phyloP scores from a whole-genome alignment of 257 asterid genomes.

The Echium plantagineum region DNA sequence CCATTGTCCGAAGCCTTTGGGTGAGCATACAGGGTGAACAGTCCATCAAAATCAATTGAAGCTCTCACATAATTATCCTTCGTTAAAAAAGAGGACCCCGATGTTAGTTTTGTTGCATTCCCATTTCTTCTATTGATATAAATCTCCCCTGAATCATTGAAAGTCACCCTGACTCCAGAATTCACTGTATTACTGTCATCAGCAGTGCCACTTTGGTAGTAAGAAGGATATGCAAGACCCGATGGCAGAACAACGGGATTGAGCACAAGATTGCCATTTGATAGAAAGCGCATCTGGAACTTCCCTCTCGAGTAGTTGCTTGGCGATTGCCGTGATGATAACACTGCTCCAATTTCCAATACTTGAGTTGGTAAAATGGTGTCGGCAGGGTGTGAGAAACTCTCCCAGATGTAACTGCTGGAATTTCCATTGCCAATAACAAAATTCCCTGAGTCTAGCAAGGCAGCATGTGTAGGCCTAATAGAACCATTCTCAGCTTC shows the following conservation, averaged over 20 bases:
- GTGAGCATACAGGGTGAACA: slow-evolving; percentile 8
- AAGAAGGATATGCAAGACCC: background rate
- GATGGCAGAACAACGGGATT: background rate
- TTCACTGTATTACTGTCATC: background rate
- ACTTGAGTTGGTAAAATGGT: slow-evolving; percentile 9
- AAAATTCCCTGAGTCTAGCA: slow-evolving; percentile 12
- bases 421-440: background rate
- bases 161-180: slow-evolving; percentile 2
- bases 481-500: background rate
- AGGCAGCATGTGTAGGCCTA: slow-evolving; percentile 9
- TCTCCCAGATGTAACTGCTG: slow-evolving; percentile 8
- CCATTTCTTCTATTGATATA: background rate
- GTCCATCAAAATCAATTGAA: slow-evolving; percentile 7
- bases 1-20: slow-evolving; percentile 1
- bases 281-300: background rate
- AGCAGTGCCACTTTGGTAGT: slow-evolving; percentile 3
- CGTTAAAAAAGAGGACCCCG: slow-evolving; percentile 2
- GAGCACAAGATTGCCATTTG: slow-evolving; percentile 8
- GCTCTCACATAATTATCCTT: slow-evolving; percentile 6
- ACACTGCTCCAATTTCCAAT: background rate
- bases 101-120: background rate
- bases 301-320: slow-evolving; percentile 9
- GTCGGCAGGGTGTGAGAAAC: slow-evolving; percentile 7
- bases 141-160: slow-evolving; percentile 6
- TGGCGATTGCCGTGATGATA: background rate